Evolutionary conservation across 2,329 filamentous ascomycete genomes (phyloP).

Genomic region (Polytolypa hystricis): DNA sequence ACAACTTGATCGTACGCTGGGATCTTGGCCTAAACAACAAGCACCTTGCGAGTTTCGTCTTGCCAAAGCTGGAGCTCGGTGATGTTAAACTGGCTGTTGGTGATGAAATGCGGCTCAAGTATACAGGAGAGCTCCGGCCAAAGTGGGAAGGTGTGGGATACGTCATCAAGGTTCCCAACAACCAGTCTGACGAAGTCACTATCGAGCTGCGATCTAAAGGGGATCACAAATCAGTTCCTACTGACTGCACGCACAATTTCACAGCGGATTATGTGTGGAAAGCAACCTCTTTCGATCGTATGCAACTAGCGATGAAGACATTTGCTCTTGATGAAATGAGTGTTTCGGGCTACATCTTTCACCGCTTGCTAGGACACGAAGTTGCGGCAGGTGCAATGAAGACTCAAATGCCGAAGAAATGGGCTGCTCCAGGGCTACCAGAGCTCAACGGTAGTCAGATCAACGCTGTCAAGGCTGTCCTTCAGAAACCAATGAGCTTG

Average conservation of each 20-base stretch:
- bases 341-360: conserved; percentile 97
- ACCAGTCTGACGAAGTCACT: conserved; percentile 94
- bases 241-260: conserved; percentile 94
- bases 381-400: conserved; percentile 93
- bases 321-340: conserved; percentile 98
- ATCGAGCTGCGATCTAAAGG: conserved; percentile 89
- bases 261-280: conserved; percentile 99
- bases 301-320: conserved; percentile 99
- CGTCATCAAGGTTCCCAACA: conserved; percentile 98
- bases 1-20: conserved; percentile 89
- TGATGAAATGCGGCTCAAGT: conserved; percentile 95
- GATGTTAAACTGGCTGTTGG: conserved; percentile 97
- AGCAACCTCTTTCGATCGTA: conserved; percentile 95
- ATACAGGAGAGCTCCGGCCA: conserved; percentile 83
- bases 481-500: conserved; percentile 85
- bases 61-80: conserved; percentile 93
- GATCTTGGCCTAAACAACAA: conserved; percentile 95
- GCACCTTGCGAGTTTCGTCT: conserved; percentile 85
- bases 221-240: conserved; percentile 91
- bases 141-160: conserved; percentile 98
- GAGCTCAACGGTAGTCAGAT: conserved; percentile 95
- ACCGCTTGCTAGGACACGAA: conserved; percentile 89
- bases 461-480: conserved; percentile 86
- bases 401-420: conserved; percentile 89
- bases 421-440: conserved; percentile 84